These are phyloP conservation scores for Fusarium denticulatum DNA, from an alignment of 2,329 filamentous ascomycete genomes.

Conservation along the genomic window DNA sequence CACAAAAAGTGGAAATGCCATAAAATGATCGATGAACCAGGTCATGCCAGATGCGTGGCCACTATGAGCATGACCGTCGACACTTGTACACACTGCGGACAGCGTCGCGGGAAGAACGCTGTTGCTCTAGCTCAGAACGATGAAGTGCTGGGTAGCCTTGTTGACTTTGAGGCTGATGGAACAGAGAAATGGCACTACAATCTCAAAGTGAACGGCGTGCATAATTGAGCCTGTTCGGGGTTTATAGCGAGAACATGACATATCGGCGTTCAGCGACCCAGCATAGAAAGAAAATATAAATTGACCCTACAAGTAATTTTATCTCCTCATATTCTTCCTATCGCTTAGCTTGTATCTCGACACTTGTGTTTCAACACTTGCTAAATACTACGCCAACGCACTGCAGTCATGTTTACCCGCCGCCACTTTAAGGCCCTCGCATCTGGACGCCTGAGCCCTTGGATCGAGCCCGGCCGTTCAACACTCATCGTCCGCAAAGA, in stretches of 20 bases:
- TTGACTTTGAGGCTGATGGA: background rate
- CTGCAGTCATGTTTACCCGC: too few relatives aligned
- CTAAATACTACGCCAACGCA: too few relatives aligned
- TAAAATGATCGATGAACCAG: background rate
- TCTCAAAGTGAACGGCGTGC: background rate
- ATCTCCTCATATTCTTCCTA: fast-evolving
- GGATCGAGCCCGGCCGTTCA: too few relatives aligned
- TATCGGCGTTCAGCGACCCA: background rate
- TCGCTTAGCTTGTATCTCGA: too few relatives aligned
- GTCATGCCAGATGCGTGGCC: background rate
- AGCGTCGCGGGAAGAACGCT: background rate
- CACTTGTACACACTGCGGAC: background rate
- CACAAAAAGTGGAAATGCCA: background rate
- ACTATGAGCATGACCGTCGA: background rate
- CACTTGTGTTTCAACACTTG: too few relatives aligned
- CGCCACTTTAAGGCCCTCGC: too few relatives aligned
- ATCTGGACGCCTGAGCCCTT: too few relatives aligned
- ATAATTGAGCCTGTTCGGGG: background rate
- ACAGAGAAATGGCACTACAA: background rate
- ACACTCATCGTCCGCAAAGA: background rate
- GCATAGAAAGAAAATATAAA: background rate
- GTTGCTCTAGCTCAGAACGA: background rate
- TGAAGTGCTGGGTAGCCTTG: background rate
- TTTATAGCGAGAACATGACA: background rate
- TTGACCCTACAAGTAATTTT: background rate